phyloP scores from a whole-genome alignment of 495 filamentous ascomycete genomes.

The Choiromyces venosus region DNA sequence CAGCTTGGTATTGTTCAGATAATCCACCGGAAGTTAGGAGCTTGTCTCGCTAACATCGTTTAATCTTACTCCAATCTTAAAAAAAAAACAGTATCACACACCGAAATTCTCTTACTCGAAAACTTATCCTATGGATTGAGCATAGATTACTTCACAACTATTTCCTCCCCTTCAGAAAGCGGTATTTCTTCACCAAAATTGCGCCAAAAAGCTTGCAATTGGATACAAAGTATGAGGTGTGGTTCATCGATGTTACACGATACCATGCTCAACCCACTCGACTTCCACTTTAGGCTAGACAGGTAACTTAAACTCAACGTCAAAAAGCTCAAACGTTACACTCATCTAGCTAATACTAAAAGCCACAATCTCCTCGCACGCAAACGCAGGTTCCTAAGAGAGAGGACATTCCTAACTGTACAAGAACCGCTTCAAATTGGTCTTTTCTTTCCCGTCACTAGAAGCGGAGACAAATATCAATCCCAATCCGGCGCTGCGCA shows the following conservation, averaged over 20 bases:
- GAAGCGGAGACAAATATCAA: too few species aligned
- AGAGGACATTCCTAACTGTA: neutral
- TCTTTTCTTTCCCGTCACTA: too few species aligned
- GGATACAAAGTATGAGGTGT: neutral
- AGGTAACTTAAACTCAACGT: neutral
- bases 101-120: too few species aligned
- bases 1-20: too few species aligned
- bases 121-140: too few species aligned
- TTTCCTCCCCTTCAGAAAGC: neutral
- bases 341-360: neutral
- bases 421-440: too few species aligned
- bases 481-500: too few species aligned
- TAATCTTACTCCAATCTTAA: too few species aligned
- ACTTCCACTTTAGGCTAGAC: neutral
- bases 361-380: neutral
- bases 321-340: neutral
- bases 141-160: too few species aligned
- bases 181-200: neutral
- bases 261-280: neutral
- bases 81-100: too few species aligned
- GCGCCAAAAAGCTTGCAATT: neutral
- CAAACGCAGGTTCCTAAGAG: neutral
- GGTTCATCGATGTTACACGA: neutral
- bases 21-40: too few species aligned
- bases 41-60: too few species aligned